Evolutionary conservation across 176 grass and related monocot genomes (phyloP), one percentile per base, ranked within the genome.

Genomic region (Bothriochloa decipiens): DNA sequence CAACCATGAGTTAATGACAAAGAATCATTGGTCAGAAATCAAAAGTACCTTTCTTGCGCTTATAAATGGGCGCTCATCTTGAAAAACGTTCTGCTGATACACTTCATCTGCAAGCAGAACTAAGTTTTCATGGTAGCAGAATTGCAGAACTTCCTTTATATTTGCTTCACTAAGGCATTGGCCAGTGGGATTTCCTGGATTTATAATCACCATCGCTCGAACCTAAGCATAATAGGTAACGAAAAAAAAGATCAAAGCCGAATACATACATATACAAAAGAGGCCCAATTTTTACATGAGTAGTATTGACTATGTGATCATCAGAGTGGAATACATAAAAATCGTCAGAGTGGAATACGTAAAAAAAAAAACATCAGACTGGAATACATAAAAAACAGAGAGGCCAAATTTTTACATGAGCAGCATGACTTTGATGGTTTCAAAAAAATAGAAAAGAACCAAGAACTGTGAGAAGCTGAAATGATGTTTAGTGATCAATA

Each of bases 201-300:
- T 99, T 86, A 99, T 99, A 70, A 99, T 94, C 86, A 99, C 97
- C 97, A 99, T 94, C 22, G 97, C 97, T 84, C 97, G 91, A 84
- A 96, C 86, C 97, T 99, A 84, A 62, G 17, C 50, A 83, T 60
- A 13, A 62, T 6, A 84, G 26, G 32, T 62, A 20, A 25, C 16
- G 20, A 4, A 80, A 75, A n/a, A 57, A 36, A 65, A 7, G 26
- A 87, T 70, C 42, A 61, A 17, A 62, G 69, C 2, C 12, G 63
- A 62, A 66, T 39, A 78, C 4, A 64, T 28, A 75, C 6, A 72
- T 3, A 70, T 1, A 72, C n/a, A 22, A 25, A 13, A 78, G 69
- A 1, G 7, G 45, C 26, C 37, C 29, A 11, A 58, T n/a, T 65
- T 81, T 65, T 46, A 65, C 58, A 45, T 42, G 37, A 86, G 32